Evolutionary conservation across 2,329 filamentous ascomycete species (phyloP).

Genomic region (Cadophora malorum): DNA sequence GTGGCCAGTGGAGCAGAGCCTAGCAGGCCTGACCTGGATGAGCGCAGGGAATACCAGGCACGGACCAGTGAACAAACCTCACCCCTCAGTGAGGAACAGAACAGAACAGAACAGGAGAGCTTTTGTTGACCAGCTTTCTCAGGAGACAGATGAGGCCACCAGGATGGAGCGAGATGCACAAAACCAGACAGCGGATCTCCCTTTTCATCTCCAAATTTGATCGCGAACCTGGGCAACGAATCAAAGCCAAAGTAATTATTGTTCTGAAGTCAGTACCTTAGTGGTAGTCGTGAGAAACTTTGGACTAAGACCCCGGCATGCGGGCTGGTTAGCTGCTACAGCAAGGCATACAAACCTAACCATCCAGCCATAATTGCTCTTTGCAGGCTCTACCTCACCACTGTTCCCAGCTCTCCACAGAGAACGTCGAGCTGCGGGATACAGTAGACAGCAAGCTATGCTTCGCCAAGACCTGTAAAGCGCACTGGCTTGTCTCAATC

Average conservation of each 20-base stretch:
- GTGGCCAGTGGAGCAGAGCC: conserved; percentile 32
- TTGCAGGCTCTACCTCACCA: neutral
- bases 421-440: no score
- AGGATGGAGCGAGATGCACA: neutral
- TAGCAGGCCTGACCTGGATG: conserved; percentile 2
- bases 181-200: neutral
- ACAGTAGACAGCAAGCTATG: neutral
- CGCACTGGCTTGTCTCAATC: conserved; percentile 16
- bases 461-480: conserved; percentile 16
- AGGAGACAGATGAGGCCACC: neutral
- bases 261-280: neutral
- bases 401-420: no score
- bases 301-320: conserved; percentile 1
- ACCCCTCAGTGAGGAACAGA: neutral
- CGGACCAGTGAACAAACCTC: conserved; percentile 26
- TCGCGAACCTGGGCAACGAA: no score
- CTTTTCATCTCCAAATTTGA: neutral
- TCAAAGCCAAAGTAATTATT: neutral
- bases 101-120: neutral
- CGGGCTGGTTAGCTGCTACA: conserved; percentile 2
- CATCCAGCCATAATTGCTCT: neutral
- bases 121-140: neutral
- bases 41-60: conserved; percentile 13
- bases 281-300: neutral
- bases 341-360: conserved; percentile 11